Evolutionary conservation across 306 rosid species (phyloP).

Genomic region (Corylus avellana): DNA sequence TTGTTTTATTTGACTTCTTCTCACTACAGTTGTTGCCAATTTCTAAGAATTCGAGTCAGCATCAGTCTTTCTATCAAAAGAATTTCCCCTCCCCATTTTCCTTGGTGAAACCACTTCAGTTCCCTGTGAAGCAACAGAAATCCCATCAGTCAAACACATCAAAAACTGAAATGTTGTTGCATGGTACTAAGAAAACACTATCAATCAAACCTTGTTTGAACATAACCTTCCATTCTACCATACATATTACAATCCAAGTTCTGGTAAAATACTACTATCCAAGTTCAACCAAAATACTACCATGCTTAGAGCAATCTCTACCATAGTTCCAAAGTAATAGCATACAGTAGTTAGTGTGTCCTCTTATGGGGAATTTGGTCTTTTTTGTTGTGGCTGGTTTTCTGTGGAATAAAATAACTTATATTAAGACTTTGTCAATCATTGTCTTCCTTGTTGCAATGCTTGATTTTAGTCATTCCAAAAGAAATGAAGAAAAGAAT

Average conservation of each 20-base stretch:
- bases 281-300: too few species aligned
- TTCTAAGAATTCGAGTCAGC: constrained; percentile 25
- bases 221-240: too few species aligned
- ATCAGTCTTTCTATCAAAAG: constrained; percentile 38
- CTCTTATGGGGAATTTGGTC: not conserved
- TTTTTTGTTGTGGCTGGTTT: not conserved
- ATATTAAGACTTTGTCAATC: not conserved
- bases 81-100: constrained; percentile 58
- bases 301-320: too few species aligned
- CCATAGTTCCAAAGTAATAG: too few species aligned
- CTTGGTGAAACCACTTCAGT: constrained; percentile 28
- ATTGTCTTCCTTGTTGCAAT: not conserved
- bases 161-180: not conserved
- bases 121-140: constrained; percentile 30
- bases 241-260: too few species aligned
- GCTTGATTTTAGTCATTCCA: not conserved
- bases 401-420: not conserved
- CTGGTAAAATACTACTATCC: too few species aligned
- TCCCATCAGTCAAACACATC: not conserved
- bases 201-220: constrained; percentile 27
- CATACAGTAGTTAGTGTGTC: not conserved
- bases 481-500: not conserved
- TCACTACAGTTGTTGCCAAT: constrained; percentile 11
- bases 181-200: constrained; percentile 1
- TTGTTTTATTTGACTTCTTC: constrained; percentile 40